Evolutionary conservation across 1,284 basidiomycete species (phyloP).

Genomic region (Ceratobasidium sp.): DNA sequence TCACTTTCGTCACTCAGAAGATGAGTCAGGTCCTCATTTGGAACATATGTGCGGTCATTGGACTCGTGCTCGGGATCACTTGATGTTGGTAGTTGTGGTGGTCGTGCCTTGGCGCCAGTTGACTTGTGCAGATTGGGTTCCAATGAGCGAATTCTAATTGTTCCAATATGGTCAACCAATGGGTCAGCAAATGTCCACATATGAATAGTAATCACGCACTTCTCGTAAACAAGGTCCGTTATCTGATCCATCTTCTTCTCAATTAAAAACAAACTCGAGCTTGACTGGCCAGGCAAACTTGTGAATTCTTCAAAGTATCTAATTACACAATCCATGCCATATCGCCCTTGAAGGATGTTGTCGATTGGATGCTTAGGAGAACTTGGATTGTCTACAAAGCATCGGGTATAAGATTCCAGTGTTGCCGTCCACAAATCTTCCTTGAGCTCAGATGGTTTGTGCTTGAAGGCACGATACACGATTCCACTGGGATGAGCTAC

Average conservation of each 20-base stretch:
- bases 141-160: background rate
- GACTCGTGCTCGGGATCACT: background rate
- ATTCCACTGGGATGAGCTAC: background rate
- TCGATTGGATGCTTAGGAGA: background rate
- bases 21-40: background rate
- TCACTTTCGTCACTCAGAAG: background rate
- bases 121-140: background rate
- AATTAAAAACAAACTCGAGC: background rate
- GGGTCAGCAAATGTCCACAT: background rate
- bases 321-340: constrained; percentile 11
- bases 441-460: background rate
- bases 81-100: background rate
- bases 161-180: background rate
- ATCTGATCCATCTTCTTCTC: background rate
- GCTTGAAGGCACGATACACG: background rate
- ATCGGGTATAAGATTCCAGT: background rate
- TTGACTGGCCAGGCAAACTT: background rate
- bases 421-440: background rate
- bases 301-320: background rate
- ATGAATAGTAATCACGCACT: background rate
- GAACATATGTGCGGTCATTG: constrained; percentile 5
- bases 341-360: background rate
- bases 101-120: background rate
- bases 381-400: background rate
- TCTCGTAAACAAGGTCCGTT: background rate